phyloP scores from a whole-genome alignment of 164 flowering plant species.

The Protea cynaroides region DNA sequence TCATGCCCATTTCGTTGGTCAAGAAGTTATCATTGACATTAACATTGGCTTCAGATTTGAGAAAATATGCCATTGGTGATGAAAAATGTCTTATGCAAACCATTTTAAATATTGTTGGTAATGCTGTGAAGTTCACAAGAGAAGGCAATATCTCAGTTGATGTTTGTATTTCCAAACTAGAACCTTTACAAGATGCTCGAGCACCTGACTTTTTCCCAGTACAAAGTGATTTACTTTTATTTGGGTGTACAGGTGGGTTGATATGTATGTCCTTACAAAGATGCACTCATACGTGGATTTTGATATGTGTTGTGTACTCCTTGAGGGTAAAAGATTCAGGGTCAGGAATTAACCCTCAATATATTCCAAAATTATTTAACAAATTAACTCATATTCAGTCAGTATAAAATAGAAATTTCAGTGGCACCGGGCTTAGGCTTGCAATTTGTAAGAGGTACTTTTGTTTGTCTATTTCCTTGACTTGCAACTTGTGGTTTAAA shows the following conservation, averaged over 20 bases:
- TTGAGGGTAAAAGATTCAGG: constrained; percentile 77
- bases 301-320: not conserved
- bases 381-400: constrained; percentile 62
- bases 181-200: constrained; percentile 54
- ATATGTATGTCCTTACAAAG: not conserved
- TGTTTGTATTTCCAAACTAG: constrained; percentile 60
- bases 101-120: constrained; percentile 73
- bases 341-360: constrained; percentile 62
- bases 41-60: constrained; percentile 62
- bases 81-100: constrained; percentile 81
- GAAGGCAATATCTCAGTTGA: constrained; percentile 63
- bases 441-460: constrained; percentile 86
- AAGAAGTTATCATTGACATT: constrained; percentile 54
- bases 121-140: constrained; percentile 85
- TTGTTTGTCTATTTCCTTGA: no score
- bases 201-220: constrained; percentile 55
- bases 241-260: constrained; percentile 60
- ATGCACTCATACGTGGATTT: not conserved
- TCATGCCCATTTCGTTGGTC: constrained; percentile 76
- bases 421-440: constrained; percentile 84
- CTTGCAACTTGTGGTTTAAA: not conserved
- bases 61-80: constrained; percentile 78
- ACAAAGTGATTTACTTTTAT: constrained; percentile 66
- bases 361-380: constrained; percentile 71
- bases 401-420: constrained; percentile 37